These are phyloP conservation scores for Leersia perrieri DNA, from an alignment of 176 grass and related monocot species.

Conservation along the genomic window DNA sequence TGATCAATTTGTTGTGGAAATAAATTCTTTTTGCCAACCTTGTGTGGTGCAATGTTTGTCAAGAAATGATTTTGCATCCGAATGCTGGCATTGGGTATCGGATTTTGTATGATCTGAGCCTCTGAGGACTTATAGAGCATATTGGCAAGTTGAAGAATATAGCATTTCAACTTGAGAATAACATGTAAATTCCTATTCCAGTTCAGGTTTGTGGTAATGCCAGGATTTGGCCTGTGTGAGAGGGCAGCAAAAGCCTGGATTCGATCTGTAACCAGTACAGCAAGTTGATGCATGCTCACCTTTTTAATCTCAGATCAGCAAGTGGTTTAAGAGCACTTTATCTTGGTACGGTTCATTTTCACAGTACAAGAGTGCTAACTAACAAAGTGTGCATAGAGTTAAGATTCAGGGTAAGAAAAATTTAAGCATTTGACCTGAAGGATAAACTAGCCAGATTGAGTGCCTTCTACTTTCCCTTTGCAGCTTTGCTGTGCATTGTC, in stretches of 20 bases:
- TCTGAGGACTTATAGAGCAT: neutral
- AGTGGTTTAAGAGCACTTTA: slow-evolving; percentile 1
- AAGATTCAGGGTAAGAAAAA: neutral
- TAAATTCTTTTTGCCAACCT: slow-evolving; percentile 29
- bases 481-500: neutral
- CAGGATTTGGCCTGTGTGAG: slow-evolving; percentile 1
- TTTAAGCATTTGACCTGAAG: neutral
- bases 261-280: slow-evolving; percentile 4
- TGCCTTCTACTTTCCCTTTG: neutral
- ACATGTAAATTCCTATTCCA: neutral
- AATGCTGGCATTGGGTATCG: neutral
- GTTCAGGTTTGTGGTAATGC: slow-evolving; percentile 11
- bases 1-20: neutral
- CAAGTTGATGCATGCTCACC: neutral
- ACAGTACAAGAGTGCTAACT: neutral
- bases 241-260: slow-evolving; percentile 11
- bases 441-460: neutral
- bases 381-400: neutral
- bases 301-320: neutral
- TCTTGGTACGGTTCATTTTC: neutral
- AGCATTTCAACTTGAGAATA: neutral
- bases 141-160: neutral
- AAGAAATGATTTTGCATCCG: slow-evolving; percentile 28
- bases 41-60: neutral
- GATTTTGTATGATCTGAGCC: neutral